Evolutionary conservation across 2,329 filamentous ascomycete genomes (phyloP).

Genomic region (Erysiphe pulchra): DNA sequence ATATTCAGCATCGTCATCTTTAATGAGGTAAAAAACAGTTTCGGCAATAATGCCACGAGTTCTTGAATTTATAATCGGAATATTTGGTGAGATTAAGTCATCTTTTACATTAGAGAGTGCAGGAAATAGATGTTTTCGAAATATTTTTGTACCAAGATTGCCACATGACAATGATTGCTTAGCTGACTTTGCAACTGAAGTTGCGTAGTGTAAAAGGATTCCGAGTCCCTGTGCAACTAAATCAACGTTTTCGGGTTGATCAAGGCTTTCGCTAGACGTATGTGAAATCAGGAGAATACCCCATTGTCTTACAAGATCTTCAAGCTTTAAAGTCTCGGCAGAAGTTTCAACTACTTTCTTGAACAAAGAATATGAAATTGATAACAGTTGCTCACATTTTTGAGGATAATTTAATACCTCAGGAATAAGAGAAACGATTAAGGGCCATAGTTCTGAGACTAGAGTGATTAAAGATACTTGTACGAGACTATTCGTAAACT

Average conservation of each 20-base stretch:
- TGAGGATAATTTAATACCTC: conserved; percentile 5
- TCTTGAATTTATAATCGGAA: conserved; percentile 24
- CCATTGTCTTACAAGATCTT: conserved; percentile 11
- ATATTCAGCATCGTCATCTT: conserved; percentile 23
- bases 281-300: conserved; percentile 16
- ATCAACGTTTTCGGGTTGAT: conserved; percentile 12
- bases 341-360: conserved; percentile 15
- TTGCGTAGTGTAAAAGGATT: conserved; percentile 14
- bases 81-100: conserved; percentile 12
- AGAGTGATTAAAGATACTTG: conserved; percentile 16
- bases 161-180: conserved; percentile 11
- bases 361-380: conserved; percentile 18
- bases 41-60: conserved; percentile 34
- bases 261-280: conserved; percentile 16
- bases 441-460: conserved; percentile 22
- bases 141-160: conserved; percentile 23
- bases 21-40: conserved; percentile 29
- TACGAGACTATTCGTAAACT: conserved; percentile 8
- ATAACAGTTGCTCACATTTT: conserved; percentile 15
- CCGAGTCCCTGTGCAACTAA: conserved; percentile 14
- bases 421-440: conserved; percentile 9
- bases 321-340: conserved; percentile 6
- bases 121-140: conserved; percentile 42
- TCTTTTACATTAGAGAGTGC: conserved; percentile 12
- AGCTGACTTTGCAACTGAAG: conserved; percentile 9